Percentiles rank a stretch among this genome's conserved stretches.
phyloP scores from a whole-genome alignment of 192 early-diverging fungal species.

The Backusella australiensis region DNA sequence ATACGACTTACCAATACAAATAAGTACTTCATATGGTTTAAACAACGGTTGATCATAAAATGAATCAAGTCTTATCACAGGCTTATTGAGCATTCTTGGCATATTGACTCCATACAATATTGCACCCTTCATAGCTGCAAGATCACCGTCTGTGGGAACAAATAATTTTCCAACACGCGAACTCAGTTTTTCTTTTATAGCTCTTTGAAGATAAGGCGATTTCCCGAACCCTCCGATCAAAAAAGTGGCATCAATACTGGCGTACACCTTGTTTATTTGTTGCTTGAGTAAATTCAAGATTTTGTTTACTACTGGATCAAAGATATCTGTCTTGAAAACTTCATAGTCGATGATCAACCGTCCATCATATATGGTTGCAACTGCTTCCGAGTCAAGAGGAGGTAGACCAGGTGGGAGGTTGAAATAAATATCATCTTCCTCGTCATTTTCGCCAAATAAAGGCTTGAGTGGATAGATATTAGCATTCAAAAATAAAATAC shows the following conservation, averaged over 20 bases:
- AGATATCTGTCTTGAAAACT: constrained; percentile 37
- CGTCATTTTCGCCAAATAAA: constrained; percentile 32
- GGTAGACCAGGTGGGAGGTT: not conserved
- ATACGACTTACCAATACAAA: not conserved
- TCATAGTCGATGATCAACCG: constrained; percentile 26
- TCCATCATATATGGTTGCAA: constrained; percentile 33
- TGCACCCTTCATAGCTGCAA: constrained; percentile 8
- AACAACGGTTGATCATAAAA: not conserved
- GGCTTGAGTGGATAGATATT: not conserved
- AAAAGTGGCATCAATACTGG: constrained; percentile 43
- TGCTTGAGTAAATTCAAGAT: constrained; percentile 37
- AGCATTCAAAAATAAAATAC: not conserved
- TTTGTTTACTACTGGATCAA: constrained; percentile 44
- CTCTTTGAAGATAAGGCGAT: constrained; percentile 38
- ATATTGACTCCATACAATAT: constrained; percentile 1
- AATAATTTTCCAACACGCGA: not conserved
- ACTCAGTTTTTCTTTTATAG: constrained; percentile 16
- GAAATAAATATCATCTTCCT: constrained; percentile 25
- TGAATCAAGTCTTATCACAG: not conserved
- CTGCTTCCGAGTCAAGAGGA: not conserved
- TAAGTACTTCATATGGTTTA: not conserved
- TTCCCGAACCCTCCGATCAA: constrained; percentile 50
- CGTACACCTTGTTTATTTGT: constrained; percentile 35
- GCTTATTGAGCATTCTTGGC: not conserved
- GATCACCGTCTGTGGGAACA: not conserved